Conservation (phyloP, 331 rosid species). For the Malus hybrid region DNA sequence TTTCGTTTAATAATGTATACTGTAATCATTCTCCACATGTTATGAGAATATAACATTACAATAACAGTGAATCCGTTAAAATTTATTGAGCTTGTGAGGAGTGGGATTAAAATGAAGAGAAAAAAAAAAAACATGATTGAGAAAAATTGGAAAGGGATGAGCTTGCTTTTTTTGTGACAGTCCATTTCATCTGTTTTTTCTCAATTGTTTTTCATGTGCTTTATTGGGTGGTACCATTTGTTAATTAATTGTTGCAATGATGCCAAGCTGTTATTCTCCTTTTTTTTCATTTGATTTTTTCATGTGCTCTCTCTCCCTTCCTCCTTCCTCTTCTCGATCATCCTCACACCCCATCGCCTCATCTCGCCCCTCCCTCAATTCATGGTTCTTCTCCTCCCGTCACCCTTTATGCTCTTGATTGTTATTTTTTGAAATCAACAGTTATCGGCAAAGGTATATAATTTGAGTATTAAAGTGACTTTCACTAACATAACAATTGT, state of each 20-base stretch:
- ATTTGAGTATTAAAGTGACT: too few species aligned
- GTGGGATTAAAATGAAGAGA: not conserved
- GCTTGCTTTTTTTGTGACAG: slow-evolving; percentile 3
- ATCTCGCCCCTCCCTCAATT: too few species aligned
- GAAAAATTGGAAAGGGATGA: not conserved
- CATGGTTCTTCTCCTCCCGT: too few species aligned
- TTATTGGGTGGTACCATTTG: not conserved
- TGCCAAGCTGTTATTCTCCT: not conserved
- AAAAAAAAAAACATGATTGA: not conserved
- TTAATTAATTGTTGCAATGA: not conserved
- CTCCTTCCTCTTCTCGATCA: too few species aligned
- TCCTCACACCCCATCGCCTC: too few species aligned
- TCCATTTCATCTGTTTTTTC: slow-evolving; percentile 10
- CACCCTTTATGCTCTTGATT: too few species aligned
- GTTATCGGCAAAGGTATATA: too few species aligned
- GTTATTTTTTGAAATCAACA: too few species aligned
- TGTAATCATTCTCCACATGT: too few species aligned
- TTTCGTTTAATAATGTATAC: too few species aligned
- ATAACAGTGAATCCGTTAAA: accelerated
- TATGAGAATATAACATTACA: too few species aligned
- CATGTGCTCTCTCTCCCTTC: not conserved
- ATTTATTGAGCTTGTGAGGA: not conserved
- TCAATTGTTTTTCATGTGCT: not conserved
- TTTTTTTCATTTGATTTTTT: not conserved
- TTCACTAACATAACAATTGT: too few species aligned